Percentiles rank a stretch among this genome's conserved stretches.
Conservation (phyloP, 1,284 basidiomycete species). For the Amylostereum areolatum region DNA sequence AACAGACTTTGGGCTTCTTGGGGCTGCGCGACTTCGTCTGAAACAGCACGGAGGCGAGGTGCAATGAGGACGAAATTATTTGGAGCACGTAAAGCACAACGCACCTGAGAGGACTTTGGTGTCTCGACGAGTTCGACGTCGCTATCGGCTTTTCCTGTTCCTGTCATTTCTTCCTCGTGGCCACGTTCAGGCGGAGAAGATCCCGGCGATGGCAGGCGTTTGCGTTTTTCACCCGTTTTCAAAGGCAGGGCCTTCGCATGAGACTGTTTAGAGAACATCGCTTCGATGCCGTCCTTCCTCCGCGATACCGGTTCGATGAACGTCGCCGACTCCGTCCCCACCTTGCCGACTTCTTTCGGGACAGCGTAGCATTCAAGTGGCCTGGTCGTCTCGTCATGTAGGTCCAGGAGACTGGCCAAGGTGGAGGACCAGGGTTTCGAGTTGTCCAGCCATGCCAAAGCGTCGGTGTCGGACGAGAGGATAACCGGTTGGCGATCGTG, state of each 20-base stretch:
- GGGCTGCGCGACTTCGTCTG: too few relatives aligned
- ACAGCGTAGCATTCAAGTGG: conserved; percentile 82
- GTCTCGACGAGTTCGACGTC: too few relatives aligned
- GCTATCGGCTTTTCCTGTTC: too few relatives aligned
- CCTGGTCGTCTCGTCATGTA: conserved; percentile 49
- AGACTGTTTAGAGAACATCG: conserved; percentile 74
- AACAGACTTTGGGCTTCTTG: too few relatives aligned
- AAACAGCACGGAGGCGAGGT: too few relatives aligned
- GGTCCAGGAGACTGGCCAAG: conserved; percentile 60
- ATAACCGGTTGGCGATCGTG: conserved; percentile 94
- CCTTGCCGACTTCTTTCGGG: conserved; percentile 86
- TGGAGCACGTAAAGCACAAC: too few relatives aligned
- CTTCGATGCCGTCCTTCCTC: conserved; percentile 84
- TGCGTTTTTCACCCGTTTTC: too few relatives aligned
- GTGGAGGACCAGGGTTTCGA: conserved; percentile 59
- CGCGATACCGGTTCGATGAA: conserved; percentile 79
- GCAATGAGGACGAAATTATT: too few relatives aligned
- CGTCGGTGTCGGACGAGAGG: conserved; percentile 54
- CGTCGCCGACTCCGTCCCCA: conserved; percentile 75
- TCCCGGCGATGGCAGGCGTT: too few relatives aligned
- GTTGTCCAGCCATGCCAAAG: conserved; percentile 78
- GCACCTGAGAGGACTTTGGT: too few relatives aligned
- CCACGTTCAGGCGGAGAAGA: too few relatives aligned
- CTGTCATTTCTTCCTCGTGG: too few relatives aligned
- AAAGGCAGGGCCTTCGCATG: neutral